phyloP scores from a whole-genome alignment of 441 rosid species.

The Pelargonium citronellum region DNA sequence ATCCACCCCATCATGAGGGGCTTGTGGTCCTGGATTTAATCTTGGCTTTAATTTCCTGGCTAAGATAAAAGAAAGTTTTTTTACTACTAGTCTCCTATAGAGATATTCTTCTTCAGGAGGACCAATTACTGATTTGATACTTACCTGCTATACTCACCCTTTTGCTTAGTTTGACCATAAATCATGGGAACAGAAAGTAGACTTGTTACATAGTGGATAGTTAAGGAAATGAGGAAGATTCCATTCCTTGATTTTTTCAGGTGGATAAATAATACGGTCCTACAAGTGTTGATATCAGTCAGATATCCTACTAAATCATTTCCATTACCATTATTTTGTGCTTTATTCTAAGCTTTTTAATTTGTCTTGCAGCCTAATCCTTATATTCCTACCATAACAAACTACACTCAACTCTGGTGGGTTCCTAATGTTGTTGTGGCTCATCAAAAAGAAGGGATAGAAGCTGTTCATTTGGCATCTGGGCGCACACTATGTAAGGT shows the following conservation, averaged over 20 bases:
- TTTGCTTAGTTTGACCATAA: neutral
- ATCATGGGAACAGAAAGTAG: neutral
- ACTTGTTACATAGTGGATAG: neutral
- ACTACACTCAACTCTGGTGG: slow-evolving; percentile 97
- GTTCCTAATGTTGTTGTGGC: slow-evolving; percentile 96
- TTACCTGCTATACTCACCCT: neutral
- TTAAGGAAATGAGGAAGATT: neutral
- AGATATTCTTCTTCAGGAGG: neutral
- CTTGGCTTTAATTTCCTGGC: too few relatives aligned
- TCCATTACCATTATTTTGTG: neutral
- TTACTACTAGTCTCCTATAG: neutral
- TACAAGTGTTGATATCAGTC: too few relatives aligned
- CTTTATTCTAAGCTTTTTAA: slow-evolving; percentile 7
- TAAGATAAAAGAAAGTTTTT: too few relatives aligned
- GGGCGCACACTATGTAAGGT: slow-evolving; percentile 97
- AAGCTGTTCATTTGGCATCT: slow-evolving; percentile 90
- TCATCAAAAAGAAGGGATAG: slow-evolving; percentile 96
- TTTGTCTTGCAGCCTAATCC: slow-evolving; percentile 49
- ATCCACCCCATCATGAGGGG: neutral
- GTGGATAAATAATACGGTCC: neutral
- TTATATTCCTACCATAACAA: slow-evolving; percentile 91
- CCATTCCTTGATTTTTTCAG: neutral
- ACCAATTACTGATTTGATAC: neutral
- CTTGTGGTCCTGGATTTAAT: neutral
- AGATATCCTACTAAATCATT: neutral